Base-by-base conservation (phyloP, 768 basidiomycete species). In the Lentinula edodes region DNA sequence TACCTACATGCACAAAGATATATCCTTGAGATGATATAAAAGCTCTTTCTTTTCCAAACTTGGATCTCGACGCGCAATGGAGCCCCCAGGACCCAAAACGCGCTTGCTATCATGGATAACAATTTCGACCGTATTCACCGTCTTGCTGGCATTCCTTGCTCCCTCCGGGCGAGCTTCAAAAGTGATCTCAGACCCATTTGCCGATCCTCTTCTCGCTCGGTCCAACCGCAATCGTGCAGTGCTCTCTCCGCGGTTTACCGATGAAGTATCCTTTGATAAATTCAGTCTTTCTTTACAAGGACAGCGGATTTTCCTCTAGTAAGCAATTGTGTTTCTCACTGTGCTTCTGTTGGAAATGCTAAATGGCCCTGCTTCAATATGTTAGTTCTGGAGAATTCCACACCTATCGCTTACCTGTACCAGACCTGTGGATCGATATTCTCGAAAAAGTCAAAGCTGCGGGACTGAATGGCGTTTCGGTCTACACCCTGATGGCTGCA, bases 331-430 rank as follows among this genome's bases (percentile, higher is more conserved):
- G 36, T 18, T 57, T n/a, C 8, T 13, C 36, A 13, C 16, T 4
- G 15, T 9, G 18, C 32, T 18, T 58, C 46, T 13, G 36, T 23
- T 13, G 20, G 13, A 32, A 41, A 55, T 32, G 6, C 45, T 16
- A 42, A 7, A 41, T 60, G 43, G 3, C 28, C 28, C 28, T 28
- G 28, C 28, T 28, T 28, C 56, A 23, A 55, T 28, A 52, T 35
- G 39, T 36, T 62, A 92, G 91, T 66, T 90, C 89, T 0, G 92
- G 92, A 61, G 92, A 93, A 71, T 91, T 92, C 70, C 92, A 93
- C 67, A 84, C 90, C 0, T 93, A 90, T 75, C 83, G 90, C 23
- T 74, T 93, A 7, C 92, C 90, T 9, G 87, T 92, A 0, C 90
- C 88, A 15, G 83, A 83, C 3, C 72, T 93, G 60, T 94, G 92